Conservation (phyloP, 805 yeast genomes). For the Nakazawaea pomicola region DNA sequence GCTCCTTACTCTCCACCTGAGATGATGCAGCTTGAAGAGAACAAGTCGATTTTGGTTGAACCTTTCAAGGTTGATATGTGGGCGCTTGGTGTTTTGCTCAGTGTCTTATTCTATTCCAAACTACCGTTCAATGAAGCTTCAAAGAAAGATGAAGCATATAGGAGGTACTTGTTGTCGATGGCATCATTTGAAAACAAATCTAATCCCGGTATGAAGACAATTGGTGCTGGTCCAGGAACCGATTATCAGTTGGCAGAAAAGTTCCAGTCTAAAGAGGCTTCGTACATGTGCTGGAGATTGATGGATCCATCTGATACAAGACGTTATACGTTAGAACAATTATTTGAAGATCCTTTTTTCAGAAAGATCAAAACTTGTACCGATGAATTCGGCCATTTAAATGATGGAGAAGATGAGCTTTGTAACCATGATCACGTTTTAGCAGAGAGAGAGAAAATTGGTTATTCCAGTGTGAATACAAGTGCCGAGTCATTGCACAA, state of each 20-base stretch:
- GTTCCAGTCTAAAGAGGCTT: conserved; percentile 52
- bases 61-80: conserved; percentile 69
- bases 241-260: conserved; percentile 68
- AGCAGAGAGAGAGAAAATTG: neutral
- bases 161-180: conserved; percentile 52
- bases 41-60: conserved; percentile 29
- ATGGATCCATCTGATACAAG: conserved; percentile 56
- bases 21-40: conserved; percentile 47
- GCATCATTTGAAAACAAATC: conserved; percentile 25
- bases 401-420: conserved; percentile 8
- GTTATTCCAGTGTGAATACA: conserved; percentile 1
- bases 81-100: conserved; percentile 67
- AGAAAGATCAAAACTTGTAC: conserved; percentile 52
- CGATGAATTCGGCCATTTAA: conserved; percentile 30
- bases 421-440: conserved; percentile 12
- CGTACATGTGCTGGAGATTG: conserved; percentile 70
- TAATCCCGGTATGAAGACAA: conserved; percentile 45
- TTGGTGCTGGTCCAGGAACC: conserved; percentile 58
- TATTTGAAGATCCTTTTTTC: conserved; percentile 66
- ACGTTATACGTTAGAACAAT: conserved; percentile 48
- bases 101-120: conserved; percentile 51
- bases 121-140: conserved; percentile 57
- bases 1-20: conserved; percentile 84
- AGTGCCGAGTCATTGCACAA: conserved; percentile 5
- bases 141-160: conserved; percentile 40